Evolutionary conservation across 345 rosid species (phyloP).

Genomic region (Camelina hispida): DNA sequence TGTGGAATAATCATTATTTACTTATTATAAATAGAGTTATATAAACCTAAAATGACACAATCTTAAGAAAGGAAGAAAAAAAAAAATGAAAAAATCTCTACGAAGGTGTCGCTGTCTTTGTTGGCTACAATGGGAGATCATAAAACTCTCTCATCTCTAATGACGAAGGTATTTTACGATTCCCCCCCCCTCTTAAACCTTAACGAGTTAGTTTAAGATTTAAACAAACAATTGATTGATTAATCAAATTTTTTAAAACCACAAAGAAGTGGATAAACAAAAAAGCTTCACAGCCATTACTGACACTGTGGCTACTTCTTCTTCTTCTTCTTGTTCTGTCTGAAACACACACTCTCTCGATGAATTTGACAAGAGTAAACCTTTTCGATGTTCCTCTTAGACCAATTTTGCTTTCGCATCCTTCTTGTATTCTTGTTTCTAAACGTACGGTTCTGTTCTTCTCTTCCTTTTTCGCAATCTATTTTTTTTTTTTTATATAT

Average conservation of each 20-base stretch:
- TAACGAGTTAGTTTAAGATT: too few species aligned
- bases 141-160: too few species aligned
- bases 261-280: constrained; percentile 1
- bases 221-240: background rate
- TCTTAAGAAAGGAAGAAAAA: too few species aligned
- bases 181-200: too few species aligned
- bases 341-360: constrained; percentile 20
- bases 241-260: background rate
- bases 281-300: background rate
- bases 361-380: constrained; percentile 35
- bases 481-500: too few species aligned
- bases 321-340: constrained; percentile 9
- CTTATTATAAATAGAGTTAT: too few species aligned
- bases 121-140: too few species aligned
- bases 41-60: too few species aligned
- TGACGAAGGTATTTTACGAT: too few species aligned
- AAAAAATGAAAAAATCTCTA: too few species aligned
- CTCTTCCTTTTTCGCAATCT: background rate
- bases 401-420: constrained; percentile 37
- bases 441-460: constrained; percentile 19
- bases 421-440: constrained; percentile 13
- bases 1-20: too few species aligned
- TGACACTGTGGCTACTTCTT: background rate
- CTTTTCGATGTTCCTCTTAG: constrained; percentile 28
- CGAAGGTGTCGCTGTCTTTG: too few species aligned